Base-by-base conservation (phyloP, 768 basidiomycete species). In the Russula virescens region DNA sequence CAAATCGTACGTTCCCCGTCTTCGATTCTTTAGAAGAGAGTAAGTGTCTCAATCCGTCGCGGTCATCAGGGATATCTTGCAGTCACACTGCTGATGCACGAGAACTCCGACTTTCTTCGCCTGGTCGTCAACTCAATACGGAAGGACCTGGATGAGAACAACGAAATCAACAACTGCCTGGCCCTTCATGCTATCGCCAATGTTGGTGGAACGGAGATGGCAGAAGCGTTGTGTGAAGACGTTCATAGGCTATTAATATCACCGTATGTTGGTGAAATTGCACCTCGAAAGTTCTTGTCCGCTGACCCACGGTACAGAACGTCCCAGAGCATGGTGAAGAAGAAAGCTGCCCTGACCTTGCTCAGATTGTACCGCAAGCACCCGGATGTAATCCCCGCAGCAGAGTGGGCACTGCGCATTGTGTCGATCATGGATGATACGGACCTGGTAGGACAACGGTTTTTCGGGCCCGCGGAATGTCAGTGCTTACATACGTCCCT, bases 121-220 rank as follows among this genome's bases (percentile, higher is more conserved):
- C 80, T 99, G 21, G 95, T 98, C 19, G 94, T 98, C 73, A 99
- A 99, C 72, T 98, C 95, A 35, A 97, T 99, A 70, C 85, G 94
- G 47, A 99, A 99, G 72, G 97, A 98, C 75, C 75, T 99, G 62
- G 94, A 98, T 66, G 90, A 91, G 65, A 91, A 91, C 69, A 91
- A 90, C 70, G 97, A 98, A 73, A 82, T 97, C 66, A 90, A 90
- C 75, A 98, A 98, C 70, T 98, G 97, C 70, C 81, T 99, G 60
- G 97, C 97, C 2, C 76, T 99, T 59, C 97, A 99, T 69, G 97
- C 97, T 18, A 98, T 99, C 68, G 97, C 97, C 11, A 99, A 98
- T 68, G 91, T 99, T 25, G 97, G 97, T 50, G 91, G 95, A 46
- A 90, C 89, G 69, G 97, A 98, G 75, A 99, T 99, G 94, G 96